Percentiles rank a stretch among this genome's conserved stretches.
phyloP scores from a whole-genome alignment of 1,139 yeast species.

The Nematodospora anomalae region DNA sequence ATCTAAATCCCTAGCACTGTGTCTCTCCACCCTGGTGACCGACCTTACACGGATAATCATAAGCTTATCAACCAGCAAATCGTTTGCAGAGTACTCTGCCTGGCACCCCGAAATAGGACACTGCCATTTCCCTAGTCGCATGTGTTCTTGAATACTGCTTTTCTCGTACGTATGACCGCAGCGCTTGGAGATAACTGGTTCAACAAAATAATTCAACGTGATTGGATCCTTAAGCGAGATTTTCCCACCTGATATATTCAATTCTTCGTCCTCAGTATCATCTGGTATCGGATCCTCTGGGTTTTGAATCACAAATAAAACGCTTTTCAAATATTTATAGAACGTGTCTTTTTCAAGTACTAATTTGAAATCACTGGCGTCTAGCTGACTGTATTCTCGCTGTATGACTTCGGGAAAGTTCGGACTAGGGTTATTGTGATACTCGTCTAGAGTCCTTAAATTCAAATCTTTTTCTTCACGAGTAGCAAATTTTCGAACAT shows the following conservation, averaged over 20 bases:
- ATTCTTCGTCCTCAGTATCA: constrained; percentile 43
- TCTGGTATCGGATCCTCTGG: constrained; percentile 48
- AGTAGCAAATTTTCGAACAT: constrained; percentile 8
- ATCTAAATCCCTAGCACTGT: constrained; percentile 11
- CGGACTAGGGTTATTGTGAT: constrained; percentile 13
- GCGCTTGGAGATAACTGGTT: constrained; percentile 51
- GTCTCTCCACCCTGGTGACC: constrained; percentile 16
- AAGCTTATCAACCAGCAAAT: constrained; percentile 43
- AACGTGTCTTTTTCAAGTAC: constrained; percentile 1
- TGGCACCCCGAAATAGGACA: constrained; percentile 56
- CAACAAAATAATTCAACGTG: constrained; percentile 48
- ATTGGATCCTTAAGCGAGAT: constrained; percentile 67
- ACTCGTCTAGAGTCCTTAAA: constrained; percentile 22
- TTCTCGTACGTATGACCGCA: constrained; percentile 67
- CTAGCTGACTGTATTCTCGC: constrained; percentile 3
- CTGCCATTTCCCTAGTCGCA: constrained; percentile 18
- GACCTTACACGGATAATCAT: constrained; percentile 52
- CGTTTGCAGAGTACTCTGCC: constrained; percentile 24
- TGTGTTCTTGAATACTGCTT: constrained; percentile 36
- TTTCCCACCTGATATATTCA: constrained; percentile 66
- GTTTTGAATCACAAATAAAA: constrained; percentile 30
- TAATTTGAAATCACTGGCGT: constrained; percentile 1
- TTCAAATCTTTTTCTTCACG: constrained; percentile 21
- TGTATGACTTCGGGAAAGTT: constrained; percentile 12
- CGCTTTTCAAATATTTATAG: constrained; percentile 28